A percentile compares a stretch with the other conserved stretches of the same genome.
phyloP scores from a whole-genome alignment of 1,139 yeast species.

The Pichia sp. region DNA sequence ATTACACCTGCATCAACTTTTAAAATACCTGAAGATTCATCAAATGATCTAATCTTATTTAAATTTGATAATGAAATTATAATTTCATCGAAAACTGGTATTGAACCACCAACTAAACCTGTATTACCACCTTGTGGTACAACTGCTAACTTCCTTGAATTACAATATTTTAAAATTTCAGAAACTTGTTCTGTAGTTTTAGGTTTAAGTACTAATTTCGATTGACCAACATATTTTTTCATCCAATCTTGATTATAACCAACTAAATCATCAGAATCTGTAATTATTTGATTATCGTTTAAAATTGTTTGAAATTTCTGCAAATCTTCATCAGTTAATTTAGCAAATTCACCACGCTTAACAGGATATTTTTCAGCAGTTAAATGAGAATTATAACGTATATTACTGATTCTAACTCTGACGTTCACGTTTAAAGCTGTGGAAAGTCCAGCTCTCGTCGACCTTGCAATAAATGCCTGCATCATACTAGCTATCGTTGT shows the following conservation, averaged over 20 bases:
- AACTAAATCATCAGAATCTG: slow-evolving; percentile 55
- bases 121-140: slow-evolving; percentile 99
- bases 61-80: slow-evolving; percentile 61
- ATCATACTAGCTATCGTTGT: too few species aligned
- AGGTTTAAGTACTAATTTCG: slow-evolving; percentile 77
- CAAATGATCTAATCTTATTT: slow-evolving; percentile 78
- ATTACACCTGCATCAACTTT: slow-evolving; percentile 90
- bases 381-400: neutral
- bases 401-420: too few species aligned
- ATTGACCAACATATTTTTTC: slow-evolving; percentile 88
- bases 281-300: slow-evolving; percentile 35
- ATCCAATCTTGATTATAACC: slow-evolving; percentile 91
- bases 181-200: slow-evolving; percentile 75
- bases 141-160: slow-evolving; percentile 68
- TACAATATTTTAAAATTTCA: slow-evolving; percentile 72
- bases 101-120: slow-evolving; percentile 92
- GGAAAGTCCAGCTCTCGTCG: too few species aligned
- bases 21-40: slow-evolving; percentile 72
- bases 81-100: slow-evolving; percentile 89
- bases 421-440: neutral
- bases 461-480: neutral
- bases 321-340: slow-evolving; percentile 52
- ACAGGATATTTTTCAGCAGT: slow-evolving; percentile 16
- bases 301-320: slow-evolving; percentile 53
- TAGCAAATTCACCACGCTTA: slow-evolving; percentile 28